Conservation (phyloP, 345 rosid genomes). For the Nasturtium officinale region DNA sequence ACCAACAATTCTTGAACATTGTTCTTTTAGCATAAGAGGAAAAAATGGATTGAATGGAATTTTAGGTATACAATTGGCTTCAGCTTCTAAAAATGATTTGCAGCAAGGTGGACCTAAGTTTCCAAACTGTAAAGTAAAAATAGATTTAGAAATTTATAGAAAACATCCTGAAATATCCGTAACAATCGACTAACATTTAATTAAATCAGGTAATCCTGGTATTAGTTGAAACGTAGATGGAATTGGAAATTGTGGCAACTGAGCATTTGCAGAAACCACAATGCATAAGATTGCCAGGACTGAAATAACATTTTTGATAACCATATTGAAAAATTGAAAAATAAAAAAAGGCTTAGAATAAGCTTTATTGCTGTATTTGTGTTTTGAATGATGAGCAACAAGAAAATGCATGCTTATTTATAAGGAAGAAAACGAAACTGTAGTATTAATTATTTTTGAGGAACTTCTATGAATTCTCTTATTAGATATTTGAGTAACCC, state of each 20-base stretch:
- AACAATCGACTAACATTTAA: background rate
- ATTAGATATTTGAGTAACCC: background rate
- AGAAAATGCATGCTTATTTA: background rate
- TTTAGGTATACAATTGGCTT: background rate
- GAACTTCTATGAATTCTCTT: background rate
- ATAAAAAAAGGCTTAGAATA: too few species aligned
- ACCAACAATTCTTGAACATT: background rate
- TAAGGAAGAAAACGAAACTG: background rate
- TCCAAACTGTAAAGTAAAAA: background rate
- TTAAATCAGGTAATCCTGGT: background rate
- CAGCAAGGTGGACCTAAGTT: conserved; percentile 12
- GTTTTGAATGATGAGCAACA: background rate
- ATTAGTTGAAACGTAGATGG: background rate
- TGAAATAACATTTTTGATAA: conserved; percentile 1
- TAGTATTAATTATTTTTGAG: background rate
- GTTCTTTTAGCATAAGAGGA: background rate
- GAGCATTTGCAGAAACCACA: background rate
- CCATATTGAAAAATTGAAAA: background rate
- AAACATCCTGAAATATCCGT: background rate
- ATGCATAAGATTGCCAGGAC: background rate
- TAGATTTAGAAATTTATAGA: background rate
- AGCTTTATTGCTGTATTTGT: background rate
- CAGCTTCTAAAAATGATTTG: background rate
- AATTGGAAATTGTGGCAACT: background rate
- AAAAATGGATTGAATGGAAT: background rate